phyloP scores from a whole-genome alignment of 176 grass and related monocot genomes.

The Paspalum notatum region DNA sequence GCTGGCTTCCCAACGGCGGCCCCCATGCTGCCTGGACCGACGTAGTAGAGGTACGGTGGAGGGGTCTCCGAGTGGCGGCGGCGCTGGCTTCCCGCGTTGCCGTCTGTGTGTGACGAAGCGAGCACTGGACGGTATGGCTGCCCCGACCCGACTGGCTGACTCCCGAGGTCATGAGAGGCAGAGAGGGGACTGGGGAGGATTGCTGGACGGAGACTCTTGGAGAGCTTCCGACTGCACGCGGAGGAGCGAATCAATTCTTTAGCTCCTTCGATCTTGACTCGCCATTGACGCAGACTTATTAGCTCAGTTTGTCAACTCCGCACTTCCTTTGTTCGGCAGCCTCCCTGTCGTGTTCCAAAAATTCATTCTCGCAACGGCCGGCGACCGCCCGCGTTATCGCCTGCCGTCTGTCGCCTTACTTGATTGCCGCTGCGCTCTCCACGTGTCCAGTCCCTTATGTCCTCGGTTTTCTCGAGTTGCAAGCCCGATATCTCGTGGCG shows the following conservation, averaged over 20 bases:
- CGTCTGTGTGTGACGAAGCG: neutral
- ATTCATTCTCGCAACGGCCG: no score
- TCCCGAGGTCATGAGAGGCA: neutral
- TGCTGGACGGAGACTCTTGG: neutral
- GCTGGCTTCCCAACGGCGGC: constrained; percentile 23
- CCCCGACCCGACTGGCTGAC: neutral
- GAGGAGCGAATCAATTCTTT: neutral
- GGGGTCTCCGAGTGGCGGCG: neutral
- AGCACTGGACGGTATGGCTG: no score
- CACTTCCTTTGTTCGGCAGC: no score
- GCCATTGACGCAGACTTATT: neutral
- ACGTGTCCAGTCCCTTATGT: no score
- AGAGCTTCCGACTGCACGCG: neutral
- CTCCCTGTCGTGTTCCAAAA: no score
- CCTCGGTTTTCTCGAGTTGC: no score
- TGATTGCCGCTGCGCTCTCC: no score
- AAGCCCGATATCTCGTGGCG: no score
- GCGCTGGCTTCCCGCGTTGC: neutral
- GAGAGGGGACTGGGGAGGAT: neutral
- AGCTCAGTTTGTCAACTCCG: neutral
- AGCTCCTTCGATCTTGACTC: neutral
- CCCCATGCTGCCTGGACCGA: neutral
- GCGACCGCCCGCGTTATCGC: no score
- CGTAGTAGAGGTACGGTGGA: no score
- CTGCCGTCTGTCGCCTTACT: no score